Percentiles rank a stretch among this genome's conserved stretches.
Evolutionary conservation across 257 asterid genomes (phyloP).

Genomic region (Cinchona pubescens): DNA sequence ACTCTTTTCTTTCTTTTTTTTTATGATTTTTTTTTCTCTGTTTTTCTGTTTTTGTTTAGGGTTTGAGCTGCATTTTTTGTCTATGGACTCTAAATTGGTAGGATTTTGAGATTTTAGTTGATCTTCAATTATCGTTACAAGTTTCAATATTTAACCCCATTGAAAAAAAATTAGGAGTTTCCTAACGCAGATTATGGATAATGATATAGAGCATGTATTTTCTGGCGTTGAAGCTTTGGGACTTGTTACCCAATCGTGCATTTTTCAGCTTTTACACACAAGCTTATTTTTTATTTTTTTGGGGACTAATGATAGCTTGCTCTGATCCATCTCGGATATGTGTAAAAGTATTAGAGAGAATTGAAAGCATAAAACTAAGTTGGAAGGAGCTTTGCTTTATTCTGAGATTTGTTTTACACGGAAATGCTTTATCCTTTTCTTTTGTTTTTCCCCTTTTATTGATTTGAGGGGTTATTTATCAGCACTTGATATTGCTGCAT

Average conservation of each 20-base stretch:
- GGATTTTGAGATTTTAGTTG: constrained; percentile 6
- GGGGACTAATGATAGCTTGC: neutral
- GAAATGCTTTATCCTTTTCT: neutral
- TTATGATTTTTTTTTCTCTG: neutral
- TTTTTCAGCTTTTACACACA: neutral
- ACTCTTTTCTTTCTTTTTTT: no score
- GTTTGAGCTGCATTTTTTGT: constrained; percentile 2
- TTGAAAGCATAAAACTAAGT: no score
- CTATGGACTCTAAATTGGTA: neutral
- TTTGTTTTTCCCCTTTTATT: neutral
- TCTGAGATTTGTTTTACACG: neutral
- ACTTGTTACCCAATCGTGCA: neutral
- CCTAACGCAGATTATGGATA: neutral
- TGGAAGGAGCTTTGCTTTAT: neutral
- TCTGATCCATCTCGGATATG: neutral
- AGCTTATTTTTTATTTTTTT: neutral
- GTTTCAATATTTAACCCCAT: neutral
- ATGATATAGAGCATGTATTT: neutral
- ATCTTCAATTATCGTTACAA: neutral
- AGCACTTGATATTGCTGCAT: constrained; percentile 17
- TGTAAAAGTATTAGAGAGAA: neutral
- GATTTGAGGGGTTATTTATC: neutral
- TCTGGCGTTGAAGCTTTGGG: neutral
- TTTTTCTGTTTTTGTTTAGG: neutral
- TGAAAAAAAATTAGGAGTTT: neutral